These are phyloP conservation scores for Austroboletus eburneus DNA, from an alignment of 768 basidiomycete species.

Conservation along the genomic window DNA sequence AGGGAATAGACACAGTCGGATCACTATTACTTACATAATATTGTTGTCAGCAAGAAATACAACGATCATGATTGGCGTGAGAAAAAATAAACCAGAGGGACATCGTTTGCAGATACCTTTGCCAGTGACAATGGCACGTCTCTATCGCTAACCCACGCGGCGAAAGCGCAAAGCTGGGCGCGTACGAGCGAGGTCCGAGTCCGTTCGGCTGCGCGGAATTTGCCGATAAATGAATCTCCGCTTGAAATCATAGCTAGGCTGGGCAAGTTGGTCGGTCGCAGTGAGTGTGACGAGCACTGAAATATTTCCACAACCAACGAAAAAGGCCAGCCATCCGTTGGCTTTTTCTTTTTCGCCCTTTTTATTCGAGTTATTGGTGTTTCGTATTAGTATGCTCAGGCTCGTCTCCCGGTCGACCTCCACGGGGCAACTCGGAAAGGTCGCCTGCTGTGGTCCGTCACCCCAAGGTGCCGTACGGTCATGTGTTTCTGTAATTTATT, in stretches of 20 bases:
- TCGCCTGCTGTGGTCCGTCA: constrained; percentile 40
- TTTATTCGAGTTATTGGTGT: constrained; percentile 14
- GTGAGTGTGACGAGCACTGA: constrained; percentile 42
- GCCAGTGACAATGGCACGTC: too few relatives aligned
- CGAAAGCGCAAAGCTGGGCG: too few relatives aligned
- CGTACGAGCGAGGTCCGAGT: background rate
- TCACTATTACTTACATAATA: too few relatives aligned
- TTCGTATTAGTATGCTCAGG: constrained; percentile 52
- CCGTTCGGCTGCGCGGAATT: constrained; percentile 3
- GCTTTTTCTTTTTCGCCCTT: constrained; percentile 15
- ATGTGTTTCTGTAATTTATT: background rate
- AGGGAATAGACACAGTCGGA: too few relatives aligned
- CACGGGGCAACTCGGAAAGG: constrained; percentile 67
- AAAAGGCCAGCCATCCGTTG: constrained; percentile 17
- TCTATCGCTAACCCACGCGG: too few relatives aligned
- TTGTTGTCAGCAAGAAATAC: too few relatives aligned
- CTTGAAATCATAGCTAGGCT: constrained; percentile 8
- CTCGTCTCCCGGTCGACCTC: constrained; percentile 65
- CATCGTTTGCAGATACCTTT: too few relatives aligned
- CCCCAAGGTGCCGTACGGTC: constrained; percentile 26
- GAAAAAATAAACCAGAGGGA: too few relatives aligned
- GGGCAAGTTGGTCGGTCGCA: constrained; percentile 30
- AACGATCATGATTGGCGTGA: too few relatives aligned
- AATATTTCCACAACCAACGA: constrained; percentile 12
- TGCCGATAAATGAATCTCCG: constrained; percentile 21